Base-by-base conservation (phyloP, 345 rosid species). In the Alliaria petiolata region DNA sequence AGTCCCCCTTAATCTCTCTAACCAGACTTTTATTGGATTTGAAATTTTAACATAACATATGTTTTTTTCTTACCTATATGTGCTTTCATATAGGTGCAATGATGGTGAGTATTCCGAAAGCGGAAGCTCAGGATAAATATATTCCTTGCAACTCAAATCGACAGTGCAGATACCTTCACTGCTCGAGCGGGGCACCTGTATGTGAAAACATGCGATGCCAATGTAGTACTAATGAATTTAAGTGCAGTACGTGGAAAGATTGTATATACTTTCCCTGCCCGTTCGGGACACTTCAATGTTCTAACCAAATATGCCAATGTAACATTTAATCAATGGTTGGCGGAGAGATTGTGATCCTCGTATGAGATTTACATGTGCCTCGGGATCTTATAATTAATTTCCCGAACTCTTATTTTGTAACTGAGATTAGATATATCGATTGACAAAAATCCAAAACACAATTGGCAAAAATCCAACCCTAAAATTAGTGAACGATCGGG, bases 331-430 rank as follows among this genome's bases (percentile, higher is more conserved):
- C 8, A 44, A 10, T 0, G 2, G 13, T 31, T 25, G 15, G 20
- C 62, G 28, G 9, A 60, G 19, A 4, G 67, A 70, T 49, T 70
- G 74, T 5, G 51, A 70, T 70, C 67, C 59, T 26, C 40, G 31
- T 38, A 59, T 70, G 67, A 35, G 7, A 45, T 15, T 6, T n/a
- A 39, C 51, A 49, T 60, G 67, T 59, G 22, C 8, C 6, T 47
- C 74, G 5, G 4, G 20, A 1, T 47, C 50, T 35, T 70, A 36
- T 25, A 7, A 26, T 31, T 70, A n/a, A n/a, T n/a, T n/a, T n/a
- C n/a, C n/a, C n/a, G n/a, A n/a, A n/a, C n/a, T n/a, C n/a, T n/a
- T n/a, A n/a, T n/a, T n/a, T n/a, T n/a, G n/a, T n/a, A n/a, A n/a
- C n/a, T n/a, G n/a, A n/a, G n/a, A n/a, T n/a, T n/a, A n/a, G n/a